Evolutionary conservation across 495 filamentous ascomycete genomes (phyloP).

Genomic region (Penicillium parvum): DNA sequence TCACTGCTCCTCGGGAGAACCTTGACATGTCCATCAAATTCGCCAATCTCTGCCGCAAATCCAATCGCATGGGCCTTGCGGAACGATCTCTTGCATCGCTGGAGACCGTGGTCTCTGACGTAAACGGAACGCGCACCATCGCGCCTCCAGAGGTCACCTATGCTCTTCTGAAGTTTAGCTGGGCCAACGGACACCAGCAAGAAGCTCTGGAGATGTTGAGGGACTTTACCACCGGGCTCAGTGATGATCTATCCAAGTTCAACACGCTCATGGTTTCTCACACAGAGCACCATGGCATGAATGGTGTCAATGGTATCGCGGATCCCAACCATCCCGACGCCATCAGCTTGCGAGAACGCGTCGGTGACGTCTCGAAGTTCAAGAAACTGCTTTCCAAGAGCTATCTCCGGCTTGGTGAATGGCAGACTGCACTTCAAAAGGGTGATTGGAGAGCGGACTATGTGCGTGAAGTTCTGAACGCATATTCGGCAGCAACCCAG

Average conservation of each 20-base stretch:
- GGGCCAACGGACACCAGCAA: slow-evolving; percentile 69
- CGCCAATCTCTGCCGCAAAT: slow-evolving; percentile 94
- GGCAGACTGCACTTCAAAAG: slow-evolving; percentile 76
- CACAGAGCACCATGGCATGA: slow-evolving; percentile 38
- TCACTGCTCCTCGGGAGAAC: slow-evolving; percentile 85
- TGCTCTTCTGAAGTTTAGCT: slow-evolving; percentile 90
- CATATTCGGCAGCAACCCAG: slow-evolving; percentile 84
- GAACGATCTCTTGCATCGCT: slow-evolving; percentile 88
- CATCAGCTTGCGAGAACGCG: slow-evolving; percentile 34
- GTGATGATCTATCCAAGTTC: slow-evolving; percentile 65
- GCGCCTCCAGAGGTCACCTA: slow-evolving; percentile 79
- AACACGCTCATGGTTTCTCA: slow-evolving; percentile 50
- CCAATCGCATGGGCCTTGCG: slow-evolving; percentile 87
- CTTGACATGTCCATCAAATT: slow-evolving; percentile 99
- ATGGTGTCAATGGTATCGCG: slow-evolving; percentile 59
- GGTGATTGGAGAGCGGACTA: slow-evolving; percentile 83
- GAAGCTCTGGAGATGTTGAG: slow-evolving; percentile 73
- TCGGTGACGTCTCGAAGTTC: slow-evolving; percentile 42
- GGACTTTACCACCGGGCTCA: slow-evolving; percentile 73
- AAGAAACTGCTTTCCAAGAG: slow-evolving; percentile 86
- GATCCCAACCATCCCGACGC: slow-evolving; percentile 42
- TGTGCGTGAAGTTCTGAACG: slow-evolving; percentile 62
- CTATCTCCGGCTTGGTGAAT: slow-evolving; percentile 92
- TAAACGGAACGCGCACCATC: slow-evolving; percentile 45
- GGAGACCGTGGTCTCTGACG: slow-evolving; percentile 58